Conservation (phyloP, 2,329 filamentous ascomycete genomes). For the Aspergillus hortae region DNA sequence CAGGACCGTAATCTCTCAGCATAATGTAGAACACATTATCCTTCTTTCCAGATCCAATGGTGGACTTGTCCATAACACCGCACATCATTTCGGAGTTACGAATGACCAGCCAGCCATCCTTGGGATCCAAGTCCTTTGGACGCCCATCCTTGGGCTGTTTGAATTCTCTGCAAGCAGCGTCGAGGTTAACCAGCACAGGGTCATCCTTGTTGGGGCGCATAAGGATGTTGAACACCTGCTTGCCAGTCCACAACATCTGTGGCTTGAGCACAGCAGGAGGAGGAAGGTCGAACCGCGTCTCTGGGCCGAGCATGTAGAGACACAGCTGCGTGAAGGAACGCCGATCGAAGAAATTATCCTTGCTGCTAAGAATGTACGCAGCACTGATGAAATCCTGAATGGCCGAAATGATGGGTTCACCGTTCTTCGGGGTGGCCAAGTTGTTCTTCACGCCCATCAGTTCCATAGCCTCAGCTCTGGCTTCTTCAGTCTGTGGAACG, state of each 20-base stretch:
- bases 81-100: conserved; percentile 98
- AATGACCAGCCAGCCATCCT: conserved; percentile 87
- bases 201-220: conserved; percentile 86
- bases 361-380: conserved; percentile 83
- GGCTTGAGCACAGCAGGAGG: conserved; percentile 85
- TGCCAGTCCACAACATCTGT: conserved; percentile 87
- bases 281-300: conserved; percentile 75
- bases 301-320: conserved; percentile 86
- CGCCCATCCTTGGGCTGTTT: conserved; percentile 37
- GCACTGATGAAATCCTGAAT: conserved; percentile 99
- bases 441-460: conserved; percentile 99
- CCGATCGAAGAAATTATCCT: conserved; percentile 88
- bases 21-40: conserved; percentile 97
- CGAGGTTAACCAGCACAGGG: conserved; percentile 81
- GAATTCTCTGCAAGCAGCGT: conserved; percentile 83
- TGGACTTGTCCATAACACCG: conserved; percentile 95
- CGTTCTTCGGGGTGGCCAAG: conserved; percentile 91
- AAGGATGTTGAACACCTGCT: conserved; percentile 89
- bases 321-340: conserved; percentile 86
- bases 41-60: conserved; percentile 95
- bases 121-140: conserved; percentile 65
- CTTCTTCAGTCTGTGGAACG: conserved; percentile 96
- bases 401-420: conserved; percentile 96
- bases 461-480: conserved; percentile 88
- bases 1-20: conserved; percentile 87